A percentile compares a stretch with the other conserved stretches of the same genome.
Conservation (phyloP, 2,329 filamentous ascomycete genomes). For the Phialophora tarda region DNA sequence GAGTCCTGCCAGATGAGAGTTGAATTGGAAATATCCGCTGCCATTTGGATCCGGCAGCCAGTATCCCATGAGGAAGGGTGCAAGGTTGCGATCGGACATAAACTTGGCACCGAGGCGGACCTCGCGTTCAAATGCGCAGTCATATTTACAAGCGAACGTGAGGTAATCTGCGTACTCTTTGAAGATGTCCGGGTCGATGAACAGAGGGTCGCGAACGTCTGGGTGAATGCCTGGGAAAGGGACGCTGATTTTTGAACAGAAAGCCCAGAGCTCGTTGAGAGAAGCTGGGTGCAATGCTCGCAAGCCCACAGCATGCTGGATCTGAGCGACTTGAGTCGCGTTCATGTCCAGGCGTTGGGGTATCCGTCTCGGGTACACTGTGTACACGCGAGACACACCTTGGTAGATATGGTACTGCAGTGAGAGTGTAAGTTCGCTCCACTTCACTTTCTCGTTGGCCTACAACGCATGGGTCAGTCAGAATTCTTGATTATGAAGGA, state of each 20-base stretch:
- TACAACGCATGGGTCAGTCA: conserved; percentile 9
- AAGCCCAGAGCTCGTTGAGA: conserved; percentile 23
- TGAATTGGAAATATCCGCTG: conserved; percentile 1
- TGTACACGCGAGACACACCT: not conserved
- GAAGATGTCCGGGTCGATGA: conserved; percentile 28
- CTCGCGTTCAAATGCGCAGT: conserved; percentile 25
- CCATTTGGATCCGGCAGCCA: conserved; percentile 27
- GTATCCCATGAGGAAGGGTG: conserved; percentile 19
- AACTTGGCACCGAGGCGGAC: conserved; percentile 21
- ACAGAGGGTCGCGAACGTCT: conserved; percentile 1
- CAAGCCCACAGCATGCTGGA: conserved; percentile 14
- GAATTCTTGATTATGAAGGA: not conserved
- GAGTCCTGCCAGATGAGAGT: not conserved
- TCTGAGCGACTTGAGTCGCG: conserved; percentile 20
- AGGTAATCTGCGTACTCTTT: conserved; percentile 28
- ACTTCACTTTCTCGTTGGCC: conserved; percentile 9
- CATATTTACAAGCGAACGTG: conserved; percentile 30
- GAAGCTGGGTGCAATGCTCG: conserved; percentile 16
- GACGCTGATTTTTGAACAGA: not conserved
- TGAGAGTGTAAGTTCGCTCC: conserved; percentile 26
- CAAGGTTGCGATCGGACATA: conserved; percentile 12
- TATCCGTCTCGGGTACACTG: not conserved
- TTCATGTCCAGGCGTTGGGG: conserved; percentile 20
- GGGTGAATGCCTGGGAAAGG: conserved; percentile 3
- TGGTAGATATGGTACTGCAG: conserved; percentile 32